A percentile compares a stretch with the other conserved stretches of the same genome.
phyloP scores from a whole-genome alignment of 2,329 filamentous ascomycete species.

The Aschersonia sp. region DNA sequence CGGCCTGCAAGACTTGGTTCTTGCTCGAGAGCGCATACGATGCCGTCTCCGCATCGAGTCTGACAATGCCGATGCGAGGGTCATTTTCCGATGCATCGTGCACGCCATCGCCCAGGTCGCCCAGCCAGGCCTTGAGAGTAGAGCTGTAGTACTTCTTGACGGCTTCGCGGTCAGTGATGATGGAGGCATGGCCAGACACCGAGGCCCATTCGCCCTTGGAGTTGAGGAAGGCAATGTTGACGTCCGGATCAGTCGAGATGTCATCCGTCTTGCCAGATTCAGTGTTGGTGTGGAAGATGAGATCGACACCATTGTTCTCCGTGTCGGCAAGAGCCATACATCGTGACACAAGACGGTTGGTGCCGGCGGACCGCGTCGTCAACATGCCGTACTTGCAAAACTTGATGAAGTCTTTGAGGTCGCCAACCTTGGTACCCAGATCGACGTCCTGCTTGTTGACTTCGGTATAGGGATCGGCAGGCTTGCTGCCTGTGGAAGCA shows the following conservation, averaged over 20 bases:
- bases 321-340: slow-evolving; percentile 76
- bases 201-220: slow-evolving; percentile 72
- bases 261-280: slow-evolving; percentile 81
- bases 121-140: slow-evolving; percentile 68
- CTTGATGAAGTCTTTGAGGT: slow-evolving; percentile 55
- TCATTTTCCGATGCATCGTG: slow-evolving; percentile 75
- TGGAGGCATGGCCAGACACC: slow-evolving; percentile 55
- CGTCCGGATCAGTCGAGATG: slow-evolving; percentile 52
- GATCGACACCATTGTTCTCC: slow-evolving; percentile 66
- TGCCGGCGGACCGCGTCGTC: slow-evolving; percentile 57
- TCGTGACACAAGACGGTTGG: slow-evolving; percentile 58
- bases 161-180: slow-evolving; percentile 53
- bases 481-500: slow-evolving; percentile 44
- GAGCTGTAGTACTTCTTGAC: slow-evolving; percentile 66
- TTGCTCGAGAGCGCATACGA: slow-evolving; percentile 55
- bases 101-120: slow-evolving; percentile 68
- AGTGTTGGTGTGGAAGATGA: slow-evolving; percentile 85
- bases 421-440: slow-evolving; percentile 62
- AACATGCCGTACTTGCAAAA: slow-evolving; percentile 77
- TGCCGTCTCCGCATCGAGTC: slow-evolving; percentile 55
- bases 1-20: slow-evolving; percentile 46
- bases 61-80: slow-evolving; percentile 69
- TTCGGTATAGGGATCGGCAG: slow-evolving; percentile 65
- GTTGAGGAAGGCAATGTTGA: slow-evolving; percentile 75
- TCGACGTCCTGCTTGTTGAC: slow-evolving; percentile 51